Evolutionary conservation across 495 filamentous ascomycete genomes (phyloP).

Genomic region (Penicillium samsonianum): DNA sequence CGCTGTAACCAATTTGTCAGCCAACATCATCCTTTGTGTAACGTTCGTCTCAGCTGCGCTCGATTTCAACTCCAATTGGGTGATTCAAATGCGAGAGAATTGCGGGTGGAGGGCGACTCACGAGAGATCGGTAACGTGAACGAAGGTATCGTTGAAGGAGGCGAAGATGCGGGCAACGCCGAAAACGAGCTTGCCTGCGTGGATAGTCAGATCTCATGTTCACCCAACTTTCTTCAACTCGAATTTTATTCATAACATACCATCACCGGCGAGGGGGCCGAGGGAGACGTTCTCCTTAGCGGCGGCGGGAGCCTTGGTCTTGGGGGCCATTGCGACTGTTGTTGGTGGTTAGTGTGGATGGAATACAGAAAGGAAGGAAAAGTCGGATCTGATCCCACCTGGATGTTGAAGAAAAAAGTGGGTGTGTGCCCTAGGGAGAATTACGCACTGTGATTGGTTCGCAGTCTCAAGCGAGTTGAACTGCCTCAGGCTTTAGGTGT

Average conservation of each 20-base stretch:
- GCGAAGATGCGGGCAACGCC: slow-evolving; percentile 99
- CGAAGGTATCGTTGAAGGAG: slow-evolving; percentile 98
- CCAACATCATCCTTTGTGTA: slow-evolving; percentile 29
- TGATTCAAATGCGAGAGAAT: slow-evolving; percentile 3
- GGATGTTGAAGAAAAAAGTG: slow-evolving; percentile 32
- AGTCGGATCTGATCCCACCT: slow-evolving; percentile 17
- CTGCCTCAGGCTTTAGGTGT: slow-evolving; percentile 19
- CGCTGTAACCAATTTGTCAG: slow-evolving; percentile 76
- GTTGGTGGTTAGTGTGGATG: slow-evolving; percentile 44
- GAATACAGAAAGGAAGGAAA: slow-evolving; percentile 43
- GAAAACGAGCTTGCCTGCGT: slow-evolving; percentile 91
- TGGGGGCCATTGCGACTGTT: slow-evolving; percentile 64
- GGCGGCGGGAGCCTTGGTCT: slow-evolving; percentile 77
- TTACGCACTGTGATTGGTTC: slow-evolving; percentile 34
- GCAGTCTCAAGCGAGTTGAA: slow-evolving; percentile 34
- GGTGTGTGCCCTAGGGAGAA: slow-evolving; percentile 49
- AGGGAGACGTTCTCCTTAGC: slow-evolving; percentile 97
- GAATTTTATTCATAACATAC: slow-evolving; percentile 46
- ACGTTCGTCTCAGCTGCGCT: not conserved
- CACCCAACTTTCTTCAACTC: not conserved
- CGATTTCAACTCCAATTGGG: slow-evolving; percentile 8
- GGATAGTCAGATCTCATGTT: not conserved
- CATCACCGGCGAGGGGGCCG: slow-evolving; percentile 90
- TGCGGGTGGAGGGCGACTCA: slow-evolving; percentile 51
- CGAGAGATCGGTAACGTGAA: slow-evolving; percentile 99